phyloP scores from a whole-genome alignment of 495 filamentous ascomycete species.

The Penicillium cinerascens region DNA sequence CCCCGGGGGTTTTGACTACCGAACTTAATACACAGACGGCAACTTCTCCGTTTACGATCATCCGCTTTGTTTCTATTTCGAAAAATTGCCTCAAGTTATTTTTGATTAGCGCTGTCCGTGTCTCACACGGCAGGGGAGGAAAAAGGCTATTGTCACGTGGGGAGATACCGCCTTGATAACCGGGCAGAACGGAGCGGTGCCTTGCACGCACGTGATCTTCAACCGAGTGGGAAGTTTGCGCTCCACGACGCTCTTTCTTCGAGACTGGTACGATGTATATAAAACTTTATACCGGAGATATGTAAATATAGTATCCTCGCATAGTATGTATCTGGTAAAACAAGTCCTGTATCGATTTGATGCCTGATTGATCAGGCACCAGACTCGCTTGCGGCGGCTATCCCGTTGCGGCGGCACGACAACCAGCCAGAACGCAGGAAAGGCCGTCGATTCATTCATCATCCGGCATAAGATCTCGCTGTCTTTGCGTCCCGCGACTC shows the following conservation, averaged over 20 bases:
- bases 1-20: not conserved
- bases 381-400: constrained; percentile 46
- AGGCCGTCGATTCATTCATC: constrained; percentile 35
- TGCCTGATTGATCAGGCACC: constrained; percentile 26
- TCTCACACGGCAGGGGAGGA: constrained; percentile 18
- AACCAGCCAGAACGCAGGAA: constrained; percentile 46
- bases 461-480: constrained; percentile 19
- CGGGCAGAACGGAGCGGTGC: constrained; percentile 3
- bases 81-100: constrained; percentile 14
- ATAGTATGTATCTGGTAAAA: not conserved
- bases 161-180: constrained; percentile 2
- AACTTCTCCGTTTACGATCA: constrained; percentile 8
- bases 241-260: not conserved
- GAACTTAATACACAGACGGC: constrained; percentile 1
- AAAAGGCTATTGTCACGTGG: constrained; percentile 1
- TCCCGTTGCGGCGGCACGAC: constrained; percentile 45
- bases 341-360: not conserved
- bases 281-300: not conserved
- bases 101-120: constrained; percentile 24
- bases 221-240: not conserved
- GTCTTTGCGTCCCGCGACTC: constrained; percentile 11
- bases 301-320: too few relatives aligned
- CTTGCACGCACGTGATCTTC: not conserved
- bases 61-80: constrained; percentile 2
- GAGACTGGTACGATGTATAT: too few relatives aligned